Evolutionary conservation across 208 protist genomes (phyloP).

Genomic region (Angomonas desouzai): DNA sequence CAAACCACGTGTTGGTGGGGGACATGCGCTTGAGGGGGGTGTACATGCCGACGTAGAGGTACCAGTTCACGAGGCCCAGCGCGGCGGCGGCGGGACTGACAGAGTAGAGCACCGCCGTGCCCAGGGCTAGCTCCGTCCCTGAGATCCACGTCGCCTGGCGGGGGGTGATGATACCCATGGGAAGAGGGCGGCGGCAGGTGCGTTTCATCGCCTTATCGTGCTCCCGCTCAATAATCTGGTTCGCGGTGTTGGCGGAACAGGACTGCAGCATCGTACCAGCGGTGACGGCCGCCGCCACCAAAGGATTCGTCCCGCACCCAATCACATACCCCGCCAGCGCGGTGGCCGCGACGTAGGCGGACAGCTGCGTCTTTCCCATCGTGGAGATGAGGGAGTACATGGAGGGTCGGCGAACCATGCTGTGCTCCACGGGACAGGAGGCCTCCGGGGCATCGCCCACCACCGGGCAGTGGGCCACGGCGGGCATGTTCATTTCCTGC

Average conservation of each 20-base stretch:
- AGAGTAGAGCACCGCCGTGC: constrained; percentile 63
- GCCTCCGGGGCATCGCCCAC: constrained; percentile 42
- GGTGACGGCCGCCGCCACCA: constrained; percentile 45
- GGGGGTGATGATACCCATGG: constrained; percentile 63
- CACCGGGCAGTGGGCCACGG: constrained; percentile 50
- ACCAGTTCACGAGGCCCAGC: constrained; percentile 77
- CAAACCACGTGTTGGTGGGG: constrained; percentile 87
- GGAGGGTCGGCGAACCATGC: constrained; percentile 20
- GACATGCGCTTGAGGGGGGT: constrained; percentile 87
- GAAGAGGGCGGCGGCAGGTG: constrained; percentile 81
- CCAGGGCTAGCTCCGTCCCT: constrained; percentile 47
- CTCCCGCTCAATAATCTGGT: constrained; percentile 79
- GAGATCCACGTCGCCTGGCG: constrained; percentile 35
- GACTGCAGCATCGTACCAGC: constrained; percentile 77
- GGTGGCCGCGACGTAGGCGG: constrained; percentile 77
- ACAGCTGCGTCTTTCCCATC: constrained; percentile 83
- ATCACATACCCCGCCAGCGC: constrained; percentile 74
- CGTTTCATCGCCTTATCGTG: constrained; percentile 89
- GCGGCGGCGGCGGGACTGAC: constrained; percentile 53
- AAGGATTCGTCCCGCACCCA: constrained; percentile 44
- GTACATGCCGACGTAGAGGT: constrained; percentile 86
- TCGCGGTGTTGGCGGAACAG: constrained; percentile 86
- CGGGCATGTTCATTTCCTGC: constrained; percentile 12
- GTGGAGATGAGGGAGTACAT: constrained; percentile 36
- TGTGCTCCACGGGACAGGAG: constrained; percentile 43